These are phyloP conservation scores for Trichocomaceae sp. DNA, from an alignment of 2,329 filamentous ascomycete species.

Conservation along the genomic window DNA sequence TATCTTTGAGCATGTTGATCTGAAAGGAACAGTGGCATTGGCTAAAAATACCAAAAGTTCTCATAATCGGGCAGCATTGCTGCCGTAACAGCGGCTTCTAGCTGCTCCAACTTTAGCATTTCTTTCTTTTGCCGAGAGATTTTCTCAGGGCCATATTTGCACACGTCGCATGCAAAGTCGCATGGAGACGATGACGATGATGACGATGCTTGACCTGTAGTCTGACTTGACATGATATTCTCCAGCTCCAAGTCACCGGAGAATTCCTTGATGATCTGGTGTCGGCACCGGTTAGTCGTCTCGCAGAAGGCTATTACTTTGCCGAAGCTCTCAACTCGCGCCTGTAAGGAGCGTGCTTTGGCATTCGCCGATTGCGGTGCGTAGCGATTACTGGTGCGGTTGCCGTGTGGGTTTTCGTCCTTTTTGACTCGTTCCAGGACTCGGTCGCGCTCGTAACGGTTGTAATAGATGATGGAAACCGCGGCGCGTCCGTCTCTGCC, in stretches of 20 bases:
- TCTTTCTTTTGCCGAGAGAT: constrained; percentile 51
- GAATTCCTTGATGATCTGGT: constrained; percentile 66
- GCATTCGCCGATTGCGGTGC: constrained; percentile 34
- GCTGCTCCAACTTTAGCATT: background rate
- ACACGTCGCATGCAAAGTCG: constrained; percentile 71
- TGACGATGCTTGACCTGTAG: constrained; percentile 15
- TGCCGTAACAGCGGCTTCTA: background rate
- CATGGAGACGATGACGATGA: constrained; percentile 48
- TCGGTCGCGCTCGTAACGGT: constrained; percentile 74
- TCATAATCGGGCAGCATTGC: background rate
- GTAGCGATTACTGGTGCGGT: constrained; percentile 43
- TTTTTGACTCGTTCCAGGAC: constrained; percentile 50
- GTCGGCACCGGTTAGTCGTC: constrained; percentile 63
- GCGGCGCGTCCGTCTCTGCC: constrained; percentile 84
- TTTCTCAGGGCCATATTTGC: constrained; percentile 57
- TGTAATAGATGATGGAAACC: constrained; percentile 86
- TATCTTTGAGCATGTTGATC: too few relatives aligned
- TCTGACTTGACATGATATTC: constrained; percentile 22
- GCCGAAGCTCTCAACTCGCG: constrained; percentile 56
- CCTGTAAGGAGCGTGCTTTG: constrained; percentile 31
- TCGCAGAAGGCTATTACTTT: constrained; percentile 77
- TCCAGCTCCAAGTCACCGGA: constrained; percentile 58
- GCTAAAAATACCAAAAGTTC: background rate
- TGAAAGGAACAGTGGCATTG: background rate
- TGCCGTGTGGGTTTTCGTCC: constrained; percentile 25